These are phyloP conservation scores for Daldinia sp. DNA, from an alignment of 2,329 filamentous ascomycete genomes.

Conservation along the genomic window DNA sequence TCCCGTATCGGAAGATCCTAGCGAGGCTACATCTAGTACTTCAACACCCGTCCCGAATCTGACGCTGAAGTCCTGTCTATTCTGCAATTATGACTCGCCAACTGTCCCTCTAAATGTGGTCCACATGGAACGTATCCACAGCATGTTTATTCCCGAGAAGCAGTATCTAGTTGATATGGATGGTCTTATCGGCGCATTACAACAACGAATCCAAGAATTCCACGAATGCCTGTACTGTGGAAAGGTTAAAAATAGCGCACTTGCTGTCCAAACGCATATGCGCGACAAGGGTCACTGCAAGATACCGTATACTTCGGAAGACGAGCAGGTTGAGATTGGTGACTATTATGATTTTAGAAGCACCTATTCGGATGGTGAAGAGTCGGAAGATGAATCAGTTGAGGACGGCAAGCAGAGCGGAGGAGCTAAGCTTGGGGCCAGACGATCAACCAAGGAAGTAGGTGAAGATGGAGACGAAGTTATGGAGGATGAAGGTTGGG, in stretches of 20 bases:
- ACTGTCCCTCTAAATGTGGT: slow-evolving; percentile 77
- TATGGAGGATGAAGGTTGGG: slow-evolving; percentile 83
- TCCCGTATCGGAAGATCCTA: slow-evolving; percentile 48
- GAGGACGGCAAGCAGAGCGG: slow-evolving; percentile 60
- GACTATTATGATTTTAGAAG: slow-evolving; percentile 97
- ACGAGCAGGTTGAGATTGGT: slow-evolving; percentile 91
- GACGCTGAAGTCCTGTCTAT: slow-evolving; percentile 73
- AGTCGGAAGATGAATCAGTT: slow-evolving; percentile 63
- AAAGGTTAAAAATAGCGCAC: slow-evolving; percentile 79
- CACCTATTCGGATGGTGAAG: slow-evolving; percentile 87
- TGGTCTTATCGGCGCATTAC: slow-evolving; percentile 79
- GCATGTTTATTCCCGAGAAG: slow-evolving; percentile 95
- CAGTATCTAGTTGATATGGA: slow-evolving; percentile 83
- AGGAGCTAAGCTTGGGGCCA: slow-evolving; percentile 75
- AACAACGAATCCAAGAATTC: slow-evolving; percentile 79
- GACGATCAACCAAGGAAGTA: slow-evolving; percentile 61
- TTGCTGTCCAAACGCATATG: slow-evolving; percentile 95
- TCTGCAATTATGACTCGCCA: slow-evolving; percentile 88
- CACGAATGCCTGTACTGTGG: slow-evolving; percentile 90
- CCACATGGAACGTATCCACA: slow-evolving; percentile 93
- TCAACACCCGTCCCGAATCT: slow-evolving; percentile 51
- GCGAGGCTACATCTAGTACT: slow-evolving; percentile 55
- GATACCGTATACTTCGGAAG: slow-evolving; percentile 88
- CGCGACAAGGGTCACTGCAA: slow-evolving; percentile 96
- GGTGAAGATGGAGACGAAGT: slow-evolving; percentile 64